These are phyloP conservation scores for Rhizophlyctis rosea DNA, from an alignment of 192 early-diverging fungal genomes.

Conservation along the genomic window DNA sequence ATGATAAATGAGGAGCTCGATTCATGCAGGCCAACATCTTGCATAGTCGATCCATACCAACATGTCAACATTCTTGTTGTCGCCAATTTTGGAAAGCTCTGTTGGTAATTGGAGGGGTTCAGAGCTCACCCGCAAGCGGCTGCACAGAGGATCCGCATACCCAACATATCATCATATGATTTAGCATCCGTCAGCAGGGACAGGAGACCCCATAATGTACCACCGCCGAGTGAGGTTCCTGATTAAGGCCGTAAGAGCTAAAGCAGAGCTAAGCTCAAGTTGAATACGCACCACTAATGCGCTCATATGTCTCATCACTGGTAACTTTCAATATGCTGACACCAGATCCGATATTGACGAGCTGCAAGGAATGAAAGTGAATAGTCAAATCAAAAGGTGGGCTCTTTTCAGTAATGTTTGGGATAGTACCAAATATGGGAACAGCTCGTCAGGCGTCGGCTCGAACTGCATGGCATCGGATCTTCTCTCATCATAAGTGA, in stretches of 20 bases:
- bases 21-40: too few species aligned
- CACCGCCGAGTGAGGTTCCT: conserved; percentile 75
- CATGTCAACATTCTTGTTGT: conserved; percentile 84
- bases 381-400: background rate
- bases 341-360: conserved; percentile 97
- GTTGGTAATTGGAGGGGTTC: conserved; percentile 55
- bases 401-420: too few species aligned
- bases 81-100: conserved; percentile 82
- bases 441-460: conserved; percentile 55
- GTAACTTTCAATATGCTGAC: conserved; percentile 96
- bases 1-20: too few species aligned
- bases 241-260: conserved; percentile 2
- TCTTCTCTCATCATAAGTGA: conserved; percentile 80
- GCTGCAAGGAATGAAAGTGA: conserved; percentile 31
- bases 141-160: conserved; percentile 35
- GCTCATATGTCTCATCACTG: conserved; percentile 75
- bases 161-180: conserved; percentile 79
- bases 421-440: conserved; percentile 86
- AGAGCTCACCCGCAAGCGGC: background rate
- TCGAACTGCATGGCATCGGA: conserved; percentile 63
- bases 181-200: conserved; percentile 83
- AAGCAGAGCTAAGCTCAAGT: background rate
- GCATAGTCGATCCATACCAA: too few species aligned
- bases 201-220: conserved; percentile 93
- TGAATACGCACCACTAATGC: conserved; percentile 86